Evolutionary conservation across 2,329 filamentous ascomycete genomes (phyloP), one percentile per base, ranked within the genome.

Genomic region (Colletotrichum sp.): DNA sequence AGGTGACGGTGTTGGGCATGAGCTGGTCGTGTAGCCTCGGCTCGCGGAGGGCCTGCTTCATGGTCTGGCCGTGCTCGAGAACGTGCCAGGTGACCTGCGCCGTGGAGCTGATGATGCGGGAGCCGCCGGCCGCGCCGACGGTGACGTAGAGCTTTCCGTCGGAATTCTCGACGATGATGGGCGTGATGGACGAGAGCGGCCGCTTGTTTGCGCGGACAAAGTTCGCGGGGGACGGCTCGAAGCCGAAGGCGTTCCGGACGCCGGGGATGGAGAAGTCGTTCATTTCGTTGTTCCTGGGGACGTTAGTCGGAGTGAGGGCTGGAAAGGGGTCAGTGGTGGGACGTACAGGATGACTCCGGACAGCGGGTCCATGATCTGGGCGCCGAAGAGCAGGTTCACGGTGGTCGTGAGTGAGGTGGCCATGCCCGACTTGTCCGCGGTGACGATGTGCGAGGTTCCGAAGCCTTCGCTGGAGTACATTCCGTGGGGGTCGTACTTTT

Each of bases 191-290:
- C 3, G 94, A 96, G 6, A 98, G 87, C 0, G 96, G 95, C 0
- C 96, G 92, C 85, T 98, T 98, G 64, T 92, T 90, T 0, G 95
- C 92, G 7, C 92, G 90, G 83, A 98, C 92, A 83, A 92, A 98
- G 88, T 99, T 98, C 60, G 93, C 90, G 6, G 92, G 91, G 1
- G 92, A 93, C 3, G 96, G 96, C 60, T 93, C 90, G 86, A 95
- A 98, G 68, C 95, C 96, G 82, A 98, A 99, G 30, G 93, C 92
- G 83, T 98, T 98, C 74, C 89, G 89, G 3, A 90, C 87, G 69
- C 92, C 92, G 1, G 96, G 96, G 80, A 98, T 96, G 65, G 93
- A 95, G 87, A 98, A 98, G 86, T 98, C 95, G 87, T 93, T 90
- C 89, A 92, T 92, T 84, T 93, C 90, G 83, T 92, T 88, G 84